Evolutionary conservation across 1,284 basidiomycete species (phyloP).

Genomic region (Vanrija sp.): DNA sequence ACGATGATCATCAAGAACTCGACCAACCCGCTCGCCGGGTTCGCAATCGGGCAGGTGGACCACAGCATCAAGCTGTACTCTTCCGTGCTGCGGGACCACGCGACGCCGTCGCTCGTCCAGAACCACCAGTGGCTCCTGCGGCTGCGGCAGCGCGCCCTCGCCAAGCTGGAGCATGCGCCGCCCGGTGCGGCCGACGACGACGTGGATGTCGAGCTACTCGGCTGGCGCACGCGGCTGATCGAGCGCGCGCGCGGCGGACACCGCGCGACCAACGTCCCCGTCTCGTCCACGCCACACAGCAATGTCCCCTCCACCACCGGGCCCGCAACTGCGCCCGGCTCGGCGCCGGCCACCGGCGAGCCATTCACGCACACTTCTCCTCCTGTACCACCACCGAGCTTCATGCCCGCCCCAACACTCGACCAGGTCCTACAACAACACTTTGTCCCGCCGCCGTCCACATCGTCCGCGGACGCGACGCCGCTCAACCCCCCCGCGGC

Average conservation of each 20-base stretch:
- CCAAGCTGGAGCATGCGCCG: constrained; percentile 12
- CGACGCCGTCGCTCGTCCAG: constrained; percentile 18
- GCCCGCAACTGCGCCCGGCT: background rate
- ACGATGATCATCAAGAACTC: constrained; percentile 24
- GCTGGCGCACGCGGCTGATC: constrained; percentile 35
- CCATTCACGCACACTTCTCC: background rate
- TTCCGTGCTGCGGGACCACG: constrained; percentile 15
- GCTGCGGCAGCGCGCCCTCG: constrained; percentile 19
- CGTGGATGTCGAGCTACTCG: constrained; percentile 26
- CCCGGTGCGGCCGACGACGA: constrained; percentile 6
- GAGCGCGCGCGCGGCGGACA: constrained; percentile 13
- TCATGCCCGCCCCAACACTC: constrained; percentile 2
- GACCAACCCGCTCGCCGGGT: constrained; percentile 15
- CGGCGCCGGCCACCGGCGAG: background rate
- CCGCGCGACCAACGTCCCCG: constrained; percentile 7
- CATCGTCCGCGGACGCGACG: background rate
- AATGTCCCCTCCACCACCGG: background rate
- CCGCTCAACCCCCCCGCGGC: background rate
- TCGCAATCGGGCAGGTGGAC: constrained; percentile 21
- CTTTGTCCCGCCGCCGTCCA: constrained; percentile 1
- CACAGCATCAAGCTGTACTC: constrained; percentile 25
- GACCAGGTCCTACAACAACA: constrained; percentile 18
- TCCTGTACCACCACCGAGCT: background rate
- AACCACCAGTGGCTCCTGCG: constrained; percentile 31
- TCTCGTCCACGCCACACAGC: background rate